Percentiles rank a stretch among this genome's conserved stretches.
These are phyloP conservation scores for Exophiala mesophila DNA, from an alignment of 2,329 filamentous ascomycete genomes.

Conservation along the genomic window DNA sequence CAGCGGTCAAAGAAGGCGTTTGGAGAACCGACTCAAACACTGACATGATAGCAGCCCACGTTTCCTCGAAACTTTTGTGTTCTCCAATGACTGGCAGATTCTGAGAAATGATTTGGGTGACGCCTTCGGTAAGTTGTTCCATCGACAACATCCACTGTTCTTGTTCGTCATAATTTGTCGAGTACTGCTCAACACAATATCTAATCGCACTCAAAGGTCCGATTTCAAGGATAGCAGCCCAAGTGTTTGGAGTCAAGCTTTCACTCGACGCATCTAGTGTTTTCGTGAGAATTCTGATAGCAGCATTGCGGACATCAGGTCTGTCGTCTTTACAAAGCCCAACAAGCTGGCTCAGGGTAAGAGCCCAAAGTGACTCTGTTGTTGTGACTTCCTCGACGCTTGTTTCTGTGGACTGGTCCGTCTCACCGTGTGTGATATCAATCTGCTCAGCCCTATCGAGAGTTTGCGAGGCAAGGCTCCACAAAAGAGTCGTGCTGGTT, in stretches of 20 bases:
- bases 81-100: constrained; percentile 13
- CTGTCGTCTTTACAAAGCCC: constrained; percentile 38
- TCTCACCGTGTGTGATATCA: constrained; percentile 9
- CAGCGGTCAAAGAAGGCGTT: constrained; percentile 10
- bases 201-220: constrained; percentile 12
- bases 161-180: constrained; percentile 1
- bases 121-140: constrained; percentile 17
- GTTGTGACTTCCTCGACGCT: not conserved
- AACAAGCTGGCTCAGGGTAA: constrained; percentile 26
- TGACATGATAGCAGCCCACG: constrained; percentile 17
- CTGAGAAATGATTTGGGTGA: constrained; percentile 13
- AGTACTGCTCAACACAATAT: constrained; percentile 9
- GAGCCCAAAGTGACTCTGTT: constrained; percentile 18
- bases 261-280: constrained; percentile 91
- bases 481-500: constrained; percentile 92
- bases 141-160: constrained; percentile 16
- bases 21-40: constrained; percentile 11
- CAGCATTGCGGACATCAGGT: constrained; percentile 49
- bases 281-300: constrained; percentile 82
- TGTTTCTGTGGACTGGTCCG: not conserved
- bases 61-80: constrained; percentile 15
- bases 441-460: constrained; percentile 14
- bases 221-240: constrained; percentile 46
- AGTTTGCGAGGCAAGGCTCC: constrained; percentile 70
- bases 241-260: constrained; percentile 36